Percentiles rank a stretch among this genome's conserved stretches.
These are phyloP conservation scores for Bruguiera hainesii DNA, from an alignment of 441 rosid species.

Conservation along the genomic window DNA sequence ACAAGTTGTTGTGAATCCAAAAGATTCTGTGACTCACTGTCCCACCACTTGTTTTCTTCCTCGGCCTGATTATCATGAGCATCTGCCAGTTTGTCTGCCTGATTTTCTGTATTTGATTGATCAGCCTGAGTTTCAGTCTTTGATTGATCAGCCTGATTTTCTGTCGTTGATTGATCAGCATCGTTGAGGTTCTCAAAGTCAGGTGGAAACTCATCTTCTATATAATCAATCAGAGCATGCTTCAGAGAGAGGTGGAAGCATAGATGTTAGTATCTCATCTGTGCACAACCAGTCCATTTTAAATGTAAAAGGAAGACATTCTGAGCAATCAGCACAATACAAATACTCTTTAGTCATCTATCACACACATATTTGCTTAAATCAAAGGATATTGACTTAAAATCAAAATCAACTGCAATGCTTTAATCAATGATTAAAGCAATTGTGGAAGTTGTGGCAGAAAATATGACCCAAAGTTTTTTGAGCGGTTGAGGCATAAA, in stretches of 20 bases:
- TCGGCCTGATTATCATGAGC: constrained; percentile 36
- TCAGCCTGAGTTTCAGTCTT: constrained; percentile 41
- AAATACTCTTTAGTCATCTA: constrained; percentile 1
- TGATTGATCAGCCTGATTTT: constrained; percentile 26
- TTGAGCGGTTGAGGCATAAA: background rate
- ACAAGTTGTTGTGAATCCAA: constrained; percentile 87
- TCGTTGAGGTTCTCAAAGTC: constrained; percentile 24
- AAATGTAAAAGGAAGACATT: constrained; percentile 9
- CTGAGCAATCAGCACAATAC: background rate
- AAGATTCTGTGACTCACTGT: constrained; percentile 62
- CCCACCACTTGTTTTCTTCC: constrained; percentile 79
- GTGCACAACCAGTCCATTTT: background rate
- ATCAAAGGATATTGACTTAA: background rate
- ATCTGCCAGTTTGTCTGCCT: constrained; percentile 26
- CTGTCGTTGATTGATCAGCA: constrained; percentile 25
- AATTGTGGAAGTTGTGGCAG: background rate
- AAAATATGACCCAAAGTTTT: background rate
- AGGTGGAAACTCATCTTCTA: constrained; percentile 34
- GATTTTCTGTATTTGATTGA: constrained; percentile 27
- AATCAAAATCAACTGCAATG: background rate
- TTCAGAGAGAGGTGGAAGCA: constrained; percentile 8
- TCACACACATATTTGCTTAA: background rate
- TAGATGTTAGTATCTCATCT: constrained; percentile 14
- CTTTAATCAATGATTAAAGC: background rate
- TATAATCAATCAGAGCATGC: constrained; percentile 24